phyloP scores from a whole-genome alignment of 2,329 filamentous ascomycete species.

The Metarhizium rileyi region DNA sequence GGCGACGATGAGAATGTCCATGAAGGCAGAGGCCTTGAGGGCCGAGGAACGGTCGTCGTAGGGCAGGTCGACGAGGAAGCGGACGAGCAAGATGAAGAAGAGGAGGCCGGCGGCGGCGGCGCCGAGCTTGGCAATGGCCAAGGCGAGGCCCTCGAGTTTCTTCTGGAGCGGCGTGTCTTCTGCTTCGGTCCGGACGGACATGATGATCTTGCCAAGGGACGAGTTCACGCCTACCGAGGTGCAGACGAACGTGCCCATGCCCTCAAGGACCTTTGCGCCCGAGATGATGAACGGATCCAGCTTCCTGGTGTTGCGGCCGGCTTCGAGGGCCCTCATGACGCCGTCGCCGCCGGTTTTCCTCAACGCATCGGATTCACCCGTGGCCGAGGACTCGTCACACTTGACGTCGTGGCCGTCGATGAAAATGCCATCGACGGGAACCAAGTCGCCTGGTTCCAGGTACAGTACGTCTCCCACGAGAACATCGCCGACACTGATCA shows the following conservation, averaged over 20 bases:
- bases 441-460: constrained; percentile 58
- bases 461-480: constrained; percentile 62
- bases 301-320: constrained; percentile 33
- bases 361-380: constrained; percentile 63
- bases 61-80: constrained; percentile 57
- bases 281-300: constrained; percentile 58
- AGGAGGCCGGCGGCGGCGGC: constrained; percentile 61
- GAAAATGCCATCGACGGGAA: constrained; percentile 62
- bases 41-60: constrained; percentile 36
- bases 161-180: constrained; percentile 45
- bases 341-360: constrained; percentile 54
- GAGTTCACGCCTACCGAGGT: constrained; percentile 48
- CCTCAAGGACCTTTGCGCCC: constrained; percentile 43
- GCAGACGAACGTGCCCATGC: constrained; percentile 42
- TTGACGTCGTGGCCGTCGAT: constrained; percentile 44
- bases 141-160: constrained; percentile 33
- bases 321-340: constrained; percentile 44
- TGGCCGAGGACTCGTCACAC: constrained; percentile 66
- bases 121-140: constrained; percentile 31
- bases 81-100: constrained; percentile 69
- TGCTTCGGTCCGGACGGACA: constrained; percentile 41
- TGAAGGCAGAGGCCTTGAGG: constrained; percentile 47
- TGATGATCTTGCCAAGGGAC: constrained; percentile 44
- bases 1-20: constrained; percentile 55
- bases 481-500: constrained; percentile 57